These are phyloP conservation scores for Aureobasidium sp. DNA, from an alignment of 2,329 filamentous ascomycete genomes.

Conservation along the genomic window DNA sequence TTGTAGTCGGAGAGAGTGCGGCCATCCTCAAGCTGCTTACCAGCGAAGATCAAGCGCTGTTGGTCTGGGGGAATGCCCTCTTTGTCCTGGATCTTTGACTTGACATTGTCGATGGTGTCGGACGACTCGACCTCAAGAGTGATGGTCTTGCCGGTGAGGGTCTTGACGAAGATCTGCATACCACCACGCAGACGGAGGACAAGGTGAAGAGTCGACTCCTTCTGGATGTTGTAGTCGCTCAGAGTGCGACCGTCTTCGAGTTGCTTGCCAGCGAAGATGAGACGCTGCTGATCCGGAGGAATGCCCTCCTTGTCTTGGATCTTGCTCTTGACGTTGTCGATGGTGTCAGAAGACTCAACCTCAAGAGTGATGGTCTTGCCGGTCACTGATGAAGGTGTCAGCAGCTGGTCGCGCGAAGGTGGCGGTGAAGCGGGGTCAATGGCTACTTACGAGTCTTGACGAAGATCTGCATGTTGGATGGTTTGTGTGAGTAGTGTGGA, in stretches of 20 bases:
- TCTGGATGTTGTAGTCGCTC: conserved; percentile 87
- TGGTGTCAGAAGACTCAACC: conserved; percentile 71
- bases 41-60: conserved; percentile 87
- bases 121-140: conserved; percentile 84
- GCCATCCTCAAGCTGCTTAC: conserved; percentile 89
- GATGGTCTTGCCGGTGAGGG: conserved; percentile 76
- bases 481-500: conserved; percentile 20
- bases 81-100: conserved; percentile 77
- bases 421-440: conserved; percentile 23
- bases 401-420: conserved; percentile 23
- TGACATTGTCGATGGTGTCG: conserved; percentile 92
- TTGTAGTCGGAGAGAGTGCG: conserved; percentile 92
- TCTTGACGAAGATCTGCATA: conserved; percentile 56
- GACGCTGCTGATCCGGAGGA: conserved; percentile 87
- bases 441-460: conserved; percentile 79
- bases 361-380: conserved; percentile 63
- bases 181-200: conserved; percentile 56
- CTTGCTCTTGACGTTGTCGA: conserved; percentile 95
- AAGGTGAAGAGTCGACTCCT: conserved; percentile 60
- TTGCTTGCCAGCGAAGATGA: conserved; percentile 96
- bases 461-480: conserved; percentile 78
- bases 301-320: conserved; percentile 98
- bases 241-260: conserved; percentile 89
- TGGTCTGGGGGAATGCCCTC: conserved; percentile 90
- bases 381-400: conserved; percentile 45